Conservation (phyloP, 1,284 basidiomycete species). For the Malassezia slooffiae region DNA sequence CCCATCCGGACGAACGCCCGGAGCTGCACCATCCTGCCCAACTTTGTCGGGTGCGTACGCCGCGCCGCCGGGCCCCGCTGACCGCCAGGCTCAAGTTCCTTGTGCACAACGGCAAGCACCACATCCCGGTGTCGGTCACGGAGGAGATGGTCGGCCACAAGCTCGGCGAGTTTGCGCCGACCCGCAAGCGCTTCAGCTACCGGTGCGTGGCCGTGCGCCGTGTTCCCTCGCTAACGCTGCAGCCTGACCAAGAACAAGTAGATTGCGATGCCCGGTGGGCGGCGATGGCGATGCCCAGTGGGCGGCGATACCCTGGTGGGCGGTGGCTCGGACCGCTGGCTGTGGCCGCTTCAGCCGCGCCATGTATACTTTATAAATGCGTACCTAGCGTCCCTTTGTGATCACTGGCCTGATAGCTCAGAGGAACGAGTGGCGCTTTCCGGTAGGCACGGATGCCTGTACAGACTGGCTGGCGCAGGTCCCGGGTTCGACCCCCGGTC, state of each 20-base stretch:
- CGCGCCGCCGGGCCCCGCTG: not conserved
- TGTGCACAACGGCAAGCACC: conserved; percentile 89
- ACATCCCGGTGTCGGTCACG: conserved; percentile 70
- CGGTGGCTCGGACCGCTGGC: no score
- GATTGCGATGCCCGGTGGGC: no score
- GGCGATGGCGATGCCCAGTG: no score
- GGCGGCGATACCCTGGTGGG: no score
- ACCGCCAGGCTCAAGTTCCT: conserved; percentile 58
- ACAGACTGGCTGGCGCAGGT: conserved; percentile 16
- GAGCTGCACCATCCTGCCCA: conserved; percentile 79
- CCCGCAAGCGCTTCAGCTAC: conserved; percentile 55
- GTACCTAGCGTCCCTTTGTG: not conserved
- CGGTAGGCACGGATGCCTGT: conserved; percentile 7
- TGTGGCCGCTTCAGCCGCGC: no score
- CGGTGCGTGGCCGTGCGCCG: conserved; percentile 41
- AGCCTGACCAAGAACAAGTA: conserved; percentile 19
- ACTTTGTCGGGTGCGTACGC: conserved; percentile 39
- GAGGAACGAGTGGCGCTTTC: conserved; percentile 19
- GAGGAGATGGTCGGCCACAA: conserved; percentile 99
- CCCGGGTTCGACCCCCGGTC: conserved; percentile 20
- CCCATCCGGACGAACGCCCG: conserved; percentile 81
- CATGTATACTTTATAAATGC: no score
- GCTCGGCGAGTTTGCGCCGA: conserved; percentile 84
- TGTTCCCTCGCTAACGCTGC: not conserved
- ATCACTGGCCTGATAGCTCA: conserved; percentile 16